phyloP scores from a whole-genome alignment of 768 basidiomycete species.

The Leccinum olivaceopallidum region DNA sequence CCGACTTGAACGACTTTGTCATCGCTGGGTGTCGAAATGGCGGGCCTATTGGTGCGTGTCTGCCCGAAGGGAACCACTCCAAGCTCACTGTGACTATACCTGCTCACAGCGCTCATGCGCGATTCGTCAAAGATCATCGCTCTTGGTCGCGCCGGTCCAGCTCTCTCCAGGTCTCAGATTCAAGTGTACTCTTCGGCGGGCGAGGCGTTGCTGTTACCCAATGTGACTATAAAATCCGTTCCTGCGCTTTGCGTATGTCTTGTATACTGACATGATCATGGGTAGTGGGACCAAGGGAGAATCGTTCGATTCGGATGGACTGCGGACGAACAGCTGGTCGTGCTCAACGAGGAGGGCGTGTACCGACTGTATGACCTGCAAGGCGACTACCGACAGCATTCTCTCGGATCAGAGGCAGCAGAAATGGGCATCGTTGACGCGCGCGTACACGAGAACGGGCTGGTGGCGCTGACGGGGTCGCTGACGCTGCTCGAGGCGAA shows the following conservation, averaged over 20 bases:
- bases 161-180: conserved; percentile 76
- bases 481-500: conserved; percentile 82
- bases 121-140: conserved; percentile 80
- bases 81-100: conserved; percentile 1
- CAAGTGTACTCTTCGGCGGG: conserved; percentile 88
- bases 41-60: conserved; percentile 77
- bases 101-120: conserved; percentile 73
- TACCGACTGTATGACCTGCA: conserved; percentile 90
- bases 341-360: conserved; percentile 89
- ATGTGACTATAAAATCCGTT: conserved; percentile 52
- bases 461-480: conserved; percentile 81
- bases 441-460: conserved; percentile 79
- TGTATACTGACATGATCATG: conserved; percentile 17
- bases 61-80: neutral
- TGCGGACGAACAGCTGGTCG: conserved; percentile 73
- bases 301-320: conserved; percentile 87
- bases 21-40: conserved; percentile 82
- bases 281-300: conserved; percentile 88
- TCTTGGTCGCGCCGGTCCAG: conserved; percentile 55
- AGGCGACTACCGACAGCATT: conserved; percentile 82
- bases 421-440: conserved; percentile 87
- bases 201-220: conserved; percentile 63
- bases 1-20: conserved; percentile 76
- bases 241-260: neutral
- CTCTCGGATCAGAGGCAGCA: conserved; percentile 77